Conservation (phyloP, 2,329 filamentous ascomycete genomes). For the Didymella keratinophila region DNA sequence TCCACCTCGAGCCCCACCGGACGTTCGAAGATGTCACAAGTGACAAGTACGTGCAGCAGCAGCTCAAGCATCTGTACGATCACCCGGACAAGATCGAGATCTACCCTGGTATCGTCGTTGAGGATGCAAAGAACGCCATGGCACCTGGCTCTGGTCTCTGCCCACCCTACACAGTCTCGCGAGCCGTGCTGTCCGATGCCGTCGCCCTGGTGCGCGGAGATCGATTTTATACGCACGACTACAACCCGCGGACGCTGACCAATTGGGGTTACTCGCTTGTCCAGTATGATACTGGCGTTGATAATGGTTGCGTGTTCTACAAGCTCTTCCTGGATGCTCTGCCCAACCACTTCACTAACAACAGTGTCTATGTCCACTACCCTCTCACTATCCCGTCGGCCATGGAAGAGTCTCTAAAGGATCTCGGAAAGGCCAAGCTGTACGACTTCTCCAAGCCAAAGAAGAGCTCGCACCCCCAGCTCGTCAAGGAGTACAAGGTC, state of each 20-base stretch:
- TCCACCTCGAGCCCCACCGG: slow-evolving; percentile 76
- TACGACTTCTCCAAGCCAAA: slow-evolving; percentile 74
- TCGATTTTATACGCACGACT: slow-evolving; percentile 80
- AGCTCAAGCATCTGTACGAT: slow-evolving; percentile 68
- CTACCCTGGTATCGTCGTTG: slow-evolving; percentile 79
- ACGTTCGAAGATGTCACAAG: slow-evolving; percentile 86
- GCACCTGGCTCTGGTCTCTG: slow-evolving; percentile 73
- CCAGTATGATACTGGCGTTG: slow-evolving; percentile 74
- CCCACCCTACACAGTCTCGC: slow-evolving; percentile 78
- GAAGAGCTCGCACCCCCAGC: slow-evolving; percentile 53
- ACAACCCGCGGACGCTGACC: slow-evolving; percentile 72
- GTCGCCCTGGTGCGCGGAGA: slow-evolving; percentile 81
- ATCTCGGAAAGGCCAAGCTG: slow-evolving; percentile 70
- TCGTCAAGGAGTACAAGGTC: slow-evolving; percentile 68
- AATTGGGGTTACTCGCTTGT: slow-evolving; percentile 85
- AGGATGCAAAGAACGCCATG: slow-evolving; percentile 77
- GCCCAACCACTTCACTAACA: slow-evolving; percentile 77
- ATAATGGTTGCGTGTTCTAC: slow-evolving; percentile 85
- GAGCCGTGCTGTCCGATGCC: slow-evolving; percentile 79
- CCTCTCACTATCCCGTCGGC: slow-evolving; percentile 75
- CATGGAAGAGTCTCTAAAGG: slow-evolving; percentile 73
- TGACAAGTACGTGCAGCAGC: slow-evolving; percentile 72
- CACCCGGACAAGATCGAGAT: slow-evolving; percentile 82
- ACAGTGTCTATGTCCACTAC: slow-evolving; percentile 85
- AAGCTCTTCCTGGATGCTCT: slow-evolving; percentile 83